phyloP scores from a whole-genome alignment of 73 alveolate genomes.

The Blepharisma japonicum region DNA sequence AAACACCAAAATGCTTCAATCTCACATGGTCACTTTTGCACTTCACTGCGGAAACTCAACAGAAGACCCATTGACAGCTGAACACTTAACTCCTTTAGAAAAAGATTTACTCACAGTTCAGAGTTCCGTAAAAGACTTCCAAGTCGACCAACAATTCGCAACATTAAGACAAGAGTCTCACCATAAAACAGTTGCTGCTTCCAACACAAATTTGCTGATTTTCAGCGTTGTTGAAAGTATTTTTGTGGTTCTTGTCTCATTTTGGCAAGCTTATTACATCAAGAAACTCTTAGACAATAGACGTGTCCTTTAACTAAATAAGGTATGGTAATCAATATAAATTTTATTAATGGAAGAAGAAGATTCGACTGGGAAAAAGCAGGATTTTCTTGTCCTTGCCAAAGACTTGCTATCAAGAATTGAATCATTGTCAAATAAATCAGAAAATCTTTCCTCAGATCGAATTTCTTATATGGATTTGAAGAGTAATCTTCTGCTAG shows the following conservation, averaged over 20 bases:
- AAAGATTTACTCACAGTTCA: background rate
- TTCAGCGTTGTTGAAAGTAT: conserved; percentile 8
- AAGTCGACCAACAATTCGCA: conserved; percentile 21
- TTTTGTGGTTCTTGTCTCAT: background rate
- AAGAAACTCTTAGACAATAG: no score
- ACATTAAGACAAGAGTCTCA: conserved; percentile 29
- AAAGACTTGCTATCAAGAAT: background rate
- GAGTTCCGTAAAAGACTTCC: conserved; percentile 4
- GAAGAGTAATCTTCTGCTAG: background rate
- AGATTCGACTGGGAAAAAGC: conserved; percentile 1
- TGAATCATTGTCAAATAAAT: background rate
- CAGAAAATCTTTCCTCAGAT: conserved; percentile 16
- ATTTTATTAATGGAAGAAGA: conserved; percentile 14
- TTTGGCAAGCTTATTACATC: no score
- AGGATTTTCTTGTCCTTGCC: background rate
- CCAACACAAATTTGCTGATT: background rate
- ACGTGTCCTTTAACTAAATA: no score
- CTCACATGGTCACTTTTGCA: background rate
- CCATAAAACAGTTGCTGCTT: conserved; percentile 14
- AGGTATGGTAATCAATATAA: background rate
- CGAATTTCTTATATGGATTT: conserved; percentile 15
- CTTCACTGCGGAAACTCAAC: conserved; percentile 20
- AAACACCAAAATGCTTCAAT: background rate
- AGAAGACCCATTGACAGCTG: background rate
- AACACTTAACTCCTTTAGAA: conserved; percentile 25